Base-by-base conservation (phyloP, 1,284 basidiomycete genomes). In the Exsudoporus floridanus region DNA sequence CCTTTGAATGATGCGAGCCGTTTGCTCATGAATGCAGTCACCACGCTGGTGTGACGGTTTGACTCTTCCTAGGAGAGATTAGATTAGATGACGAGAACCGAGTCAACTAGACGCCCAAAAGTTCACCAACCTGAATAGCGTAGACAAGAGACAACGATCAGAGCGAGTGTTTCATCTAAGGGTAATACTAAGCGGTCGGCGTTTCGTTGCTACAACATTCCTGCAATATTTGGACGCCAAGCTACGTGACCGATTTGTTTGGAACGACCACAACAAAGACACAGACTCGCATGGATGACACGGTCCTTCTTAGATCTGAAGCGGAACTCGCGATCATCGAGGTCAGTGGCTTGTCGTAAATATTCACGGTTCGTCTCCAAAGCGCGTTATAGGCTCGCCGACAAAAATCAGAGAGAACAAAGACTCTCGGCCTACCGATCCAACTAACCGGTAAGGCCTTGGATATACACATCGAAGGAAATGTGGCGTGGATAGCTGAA, bases 401-500 rank as follows among this genome's bases (percentile, higher is more conserved):
- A 61, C 70, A 78, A 61, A 95, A 94, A 67, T 77, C 90, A n/a
- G 77, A 83, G 59, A 79, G 79, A 49, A 86, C 78, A 36, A 88
- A 88, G 62, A 71, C 80, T 9, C 70, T 90, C 14, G 94, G 94
- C 2, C 75, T 80, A 28, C 92, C 94, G 2, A 86, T 96, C 54
- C 75, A 84, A 50, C 77, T 95, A 21, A 67, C 76, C 12, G 88
- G 87, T 41, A 92, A 89, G 62, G 83, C 92, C 1, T 73, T 97
- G 33, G 82, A 80, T 35, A 73, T 96, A 5, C 71, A 82, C 27
- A 70, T 97, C 35, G 73, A 77, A 31, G 85, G 77, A 5, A 77
- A 81, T 28, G 72, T 82, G 23, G 90, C 82, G 0, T 97, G 90
- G 88, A 83, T 92, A 42, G 93, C 90, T 19, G 93, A 94, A 68